These are phyloP conservation scores for Talaromyces thailandensis DNA, from an alignment of 495 filamentous ascomycete species.

Conservation along the genomic window DNA sequence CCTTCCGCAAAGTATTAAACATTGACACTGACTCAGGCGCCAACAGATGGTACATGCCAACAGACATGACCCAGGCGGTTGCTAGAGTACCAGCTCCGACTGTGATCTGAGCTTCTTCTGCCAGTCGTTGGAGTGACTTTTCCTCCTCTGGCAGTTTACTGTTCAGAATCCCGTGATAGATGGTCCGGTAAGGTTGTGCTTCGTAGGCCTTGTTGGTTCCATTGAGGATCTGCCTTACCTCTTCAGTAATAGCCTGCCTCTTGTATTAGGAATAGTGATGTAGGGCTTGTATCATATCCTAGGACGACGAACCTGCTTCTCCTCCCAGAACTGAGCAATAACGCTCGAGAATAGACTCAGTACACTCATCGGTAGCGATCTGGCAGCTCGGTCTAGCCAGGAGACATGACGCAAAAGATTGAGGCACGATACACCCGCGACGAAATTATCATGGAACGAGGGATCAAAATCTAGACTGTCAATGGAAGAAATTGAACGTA, in stretches of 20 bases:
- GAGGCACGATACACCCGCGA: neutral
- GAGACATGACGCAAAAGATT: neutral
- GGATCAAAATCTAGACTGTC: neutral
- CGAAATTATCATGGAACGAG: constrained; percentile 3
- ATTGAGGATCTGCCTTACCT: neutral
- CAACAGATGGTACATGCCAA: constrained; percentile 12
- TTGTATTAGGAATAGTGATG: neutral
- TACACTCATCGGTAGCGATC: neutral
- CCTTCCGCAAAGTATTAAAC: constrained; percentile 6
- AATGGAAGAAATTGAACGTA: neutral
- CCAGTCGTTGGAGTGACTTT: constrained; percentile 14
- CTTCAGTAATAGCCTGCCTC: neutral
- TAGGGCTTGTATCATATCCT: neutral
- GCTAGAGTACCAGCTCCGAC: constrained; percentile 14
- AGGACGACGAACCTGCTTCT: neutral
- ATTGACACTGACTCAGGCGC: constrained; percentile 1
- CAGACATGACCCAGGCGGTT: constrained; percentile 9
- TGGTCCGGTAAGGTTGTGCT: constrained; percentile 12
- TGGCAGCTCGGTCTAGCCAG: neutral
- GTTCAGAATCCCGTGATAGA: constrained; percentile 27
- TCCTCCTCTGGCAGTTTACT: constrained; percentile 15
- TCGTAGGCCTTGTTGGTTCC: neutral
- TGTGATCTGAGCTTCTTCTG: constrained; percentile 4
- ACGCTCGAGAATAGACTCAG: neutral
- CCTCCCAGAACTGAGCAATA: neutral